phyloP scores from a whole-genome alignment of 2,329 filamentous ascomycete genomes.

The Pestalotiopsis sp. region DNA sequence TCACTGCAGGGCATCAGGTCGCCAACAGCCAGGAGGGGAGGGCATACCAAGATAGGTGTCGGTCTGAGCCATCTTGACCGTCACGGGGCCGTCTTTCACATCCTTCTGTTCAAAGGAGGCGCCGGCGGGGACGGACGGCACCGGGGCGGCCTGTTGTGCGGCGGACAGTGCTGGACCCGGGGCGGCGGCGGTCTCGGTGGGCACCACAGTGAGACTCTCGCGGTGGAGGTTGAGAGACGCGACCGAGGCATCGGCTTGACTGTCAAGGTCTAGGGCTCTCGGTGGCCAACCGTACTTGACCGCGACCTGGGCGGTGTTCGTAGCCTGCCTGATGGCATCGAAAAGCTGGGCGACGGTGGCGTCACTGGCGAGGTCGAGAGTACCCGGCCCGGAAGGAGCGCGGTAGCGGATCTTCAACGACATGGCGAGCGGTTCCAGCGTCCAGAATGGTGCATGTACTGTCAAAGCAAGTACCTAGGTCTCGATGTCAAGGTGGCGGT shows the following conservation, averaged over 20 bases:
- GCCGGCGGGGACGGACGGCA: not conserved
- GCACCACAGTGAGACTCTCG: constrained; percentile 54
- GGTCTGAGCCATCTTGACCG: constrained; percentile 9
- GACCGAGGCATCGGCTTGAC: constrained; percentile 48
- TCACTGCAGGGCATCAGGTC: not conserved
- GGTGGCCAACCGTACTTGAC: constrained; percentile 87
- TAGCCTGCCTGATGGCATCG: constrained; percentile 62
- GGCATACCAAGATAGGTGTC: constrained; percentile 13
- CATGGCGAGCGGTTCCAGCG: not conserved
- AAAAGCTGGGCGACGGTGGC: constrained; percentile 68
- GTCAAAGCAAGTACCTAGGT: no score
- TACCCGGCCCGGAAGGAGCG: constrained; percentile 72
- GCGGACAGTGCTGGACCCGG: constrained; percentile 10
- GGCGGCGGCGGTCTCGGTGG: constrained; percentile 32
- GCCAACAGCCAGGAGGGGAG: not conserved
- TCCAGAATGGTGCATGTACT: no score
- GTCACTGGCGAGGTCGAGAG: constrained; percentile 67
- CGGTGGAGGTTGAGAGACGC: constrained; percentile 49
- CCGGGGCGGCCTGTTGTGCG: constrained; percentile 11
- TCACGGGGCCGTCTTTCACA: constrained; percentile 16
- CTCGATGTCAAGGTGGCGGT: no score
- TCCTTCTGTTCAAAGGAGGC: constrained; percentile 21
- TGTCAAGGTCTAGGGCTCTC: constrained; percentile 64
- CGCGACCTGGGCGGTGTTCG: constrained; percentile 67
- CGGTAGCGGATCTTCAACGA: constrained; percentile 67